Conservation (phyloP, 2,329 filamentous ascomycete genomes). For the Rhynchosporium agropyri region DNA sequence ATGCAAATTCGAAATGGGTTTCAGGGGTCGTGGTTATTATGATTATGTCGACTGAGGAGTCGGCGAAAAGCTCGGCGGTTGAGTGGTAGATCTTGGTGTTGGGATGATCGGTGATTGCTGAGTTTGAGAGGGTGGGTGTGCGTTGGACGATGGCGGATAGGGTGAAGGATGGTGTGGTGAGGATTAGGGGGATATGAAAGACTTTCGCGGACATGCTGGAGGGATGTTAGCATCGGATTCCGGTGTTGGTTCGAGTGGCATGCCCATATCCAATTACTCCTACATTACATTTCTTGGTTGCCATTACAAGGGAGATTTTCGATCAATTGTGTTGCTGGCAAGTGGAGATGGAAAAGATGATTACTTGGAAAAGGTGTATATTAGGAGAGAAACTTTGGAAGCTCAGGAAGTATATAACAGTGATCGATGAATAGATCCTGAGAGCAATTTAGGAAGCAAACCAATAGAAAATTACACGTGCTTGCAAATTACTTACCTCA, state of each 20-base stretch:
- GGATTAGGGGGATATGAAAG: constrained; percentile 83
- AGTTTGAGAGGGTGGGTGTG: constrained; percentile 62
- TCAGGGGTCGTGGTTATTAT: constrained; percentile 73
- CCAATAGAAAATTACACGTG: not conserved
- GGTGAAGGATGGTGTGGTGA: constrained; percentile 62
- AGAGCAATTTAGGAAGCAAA: not conserved
- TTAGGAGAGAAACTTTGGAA: not conserved
- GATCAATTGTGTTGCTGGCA: not conserved
- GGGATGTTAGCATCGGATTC: constrained; percentile 19
- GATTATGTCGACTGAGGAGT: constrained; percentile 68
- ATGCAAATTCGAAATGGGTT: constrained; percentile 68
- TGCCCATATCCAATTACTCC: constrained; percentile 60
- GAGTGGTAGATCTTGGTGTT: constrained; percentile 64
- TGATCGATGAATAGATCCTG: not conserved
- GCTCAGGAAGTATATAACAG: not conserved
- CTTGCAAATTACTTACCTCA: constrained; percentile 7
- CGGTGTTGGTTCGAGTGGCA: not conserved
- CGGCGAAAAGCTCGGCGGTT: constrained; percentile 63
- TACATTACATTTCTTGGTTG: constrained; percentile 53
- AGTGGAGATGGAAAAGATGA: not conserved
- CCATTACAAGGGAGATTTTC: constrained; percentile 28
- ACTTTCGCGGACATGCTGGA: constrained; percentile 66
- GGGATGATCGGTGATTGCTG: constrained; percentile 70
- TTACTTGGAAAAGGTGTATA: not conserved
- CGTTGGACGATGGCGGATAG: constrained; percentile 79